Conservation (phyloP, 352 stramenopile species). For the Blastocystis sp. region DNA sequence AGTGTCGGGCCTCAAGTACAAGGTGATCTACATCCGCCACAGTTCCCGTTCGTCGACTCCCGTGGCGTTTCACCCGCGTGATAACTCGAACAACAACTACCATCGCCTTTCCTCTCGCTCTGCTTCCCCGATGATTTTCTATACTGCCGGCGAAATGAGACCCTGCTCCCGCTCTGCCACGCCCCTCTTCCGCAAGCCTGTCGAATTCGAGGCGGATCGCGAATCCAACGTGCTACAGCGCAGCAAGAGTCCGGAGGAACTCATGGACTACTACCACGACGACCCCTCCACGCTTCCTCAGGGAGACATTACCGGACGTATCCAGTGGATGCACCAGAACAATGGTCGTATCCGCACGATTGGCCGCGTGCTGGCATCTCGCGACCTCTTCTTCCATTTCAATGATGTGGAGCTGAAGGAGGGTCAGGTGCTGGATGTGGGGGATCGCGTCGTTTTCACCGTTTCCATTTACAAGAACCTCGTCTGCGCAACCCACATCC, state of each 20-base stretch:
- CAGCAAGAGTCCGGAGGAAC: constrained; percentile 6
- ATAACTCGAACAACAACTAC: constrained; percentile 15
- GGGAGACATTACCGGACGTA: constrained; percentile 37
- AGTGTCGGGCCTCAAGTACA: constrained; percentile 13
- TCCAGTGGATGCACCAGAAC: constrained; percentile 70
- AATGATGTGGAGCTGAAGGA: constrained; percentile 67
- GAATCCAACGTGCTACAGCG: background rate
- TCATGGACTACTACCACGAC: constrained; percentile 67
- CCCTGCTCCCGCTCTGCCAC: constrained; percentile 36
- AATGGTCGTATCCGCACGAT: constrained; percentile 60
- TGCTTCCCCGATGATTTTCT: constrained; percentile 57
- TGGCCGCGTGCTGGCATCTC: constrained; percentile 16
- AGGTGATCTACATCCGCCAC: background rate
- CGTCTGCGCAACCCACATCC: constrained; percentile 63
- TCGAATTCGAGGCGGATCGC: background rate
- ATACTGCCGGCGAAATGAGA: constrained; percentile 18
- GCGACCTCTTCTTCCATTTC: constrained; percentile 70
- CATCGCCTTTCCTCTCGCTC: constrained; percentile 23
- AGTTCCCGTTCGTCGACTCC: constrained; percentile 32
- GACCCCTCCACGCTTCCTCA: constrained; percentile 62
- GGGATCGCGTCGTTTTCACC: constrained; percentile 51
- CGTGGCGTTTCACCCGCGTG: background rate
- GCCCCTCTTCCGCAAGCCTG: constrained; percentile 9
- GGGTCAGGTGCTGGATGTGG: constrained; percentile 39
- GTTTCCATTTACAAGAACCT: constrained; percentile 63